Conservation (phyloP, 2,329 filamentous ascomycete species). For the Lecanicillium sp. region DNA sequence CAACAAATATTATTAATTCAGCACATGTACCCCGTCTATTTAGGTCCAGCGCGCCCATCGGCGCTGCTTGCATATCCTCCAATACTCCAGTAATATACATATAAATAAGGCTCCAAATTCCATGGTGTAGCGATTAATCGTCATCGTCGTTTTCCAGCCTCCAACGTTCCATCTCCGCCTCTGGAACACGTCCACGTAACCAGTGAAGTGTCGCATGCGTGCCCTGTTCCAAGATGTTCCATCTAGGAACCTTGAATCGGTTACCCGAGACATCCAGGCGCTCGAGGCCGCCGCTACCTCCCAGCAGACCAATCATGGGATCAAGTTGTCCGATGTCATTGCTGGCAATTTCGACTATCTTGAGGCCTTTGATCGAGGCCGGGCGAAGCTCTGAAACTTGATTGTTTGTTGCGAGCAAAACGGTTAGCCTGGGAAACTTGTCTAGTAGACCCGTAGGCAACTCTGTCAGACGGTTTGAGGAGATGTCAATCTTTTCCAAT, state of each 20-base stretch:
- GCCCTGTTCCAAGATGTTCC: slow-evolving; percentile 76
- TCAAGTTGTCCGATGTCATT: slow-evolving; percentile 83
- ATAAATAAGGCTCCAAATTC: neutral
- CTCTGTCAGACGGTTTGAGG: slow-evolving; percentile 70
- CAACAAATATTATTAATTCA: neutral
- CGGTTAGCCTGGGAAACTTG: slow-evolving; percentile 62
- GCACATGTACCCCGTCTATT: neutral
- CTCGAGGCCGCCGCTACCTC: slow-evolving; percentile 54
- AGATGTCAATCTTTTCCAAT: slow-evolving; percentile 73
- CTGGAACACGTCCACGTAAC: slow-evolving; percentile 69
- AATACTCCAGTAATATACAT: neutral
- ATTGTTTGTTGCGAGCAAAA: slow-evolving; percentile 74
- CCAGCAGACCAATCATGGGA: slow-evolving; percentile 71
- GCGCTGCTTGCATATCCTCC: neutral
- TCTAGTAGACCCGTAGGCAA: slow-evolving; percentile 59
- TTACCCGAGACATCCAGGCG: slow-evolving; percentile 77
- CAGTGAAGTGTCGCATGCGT: slow-evolving; percentile 79
- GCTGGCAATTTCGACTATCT: slow-evolving; percentile 69
- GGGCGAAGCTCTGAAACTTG: slow-evolving; percentile 67
- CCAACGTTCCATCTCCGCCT: slow-evolving; percentile 53
- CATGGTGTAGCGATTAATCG: neutral
- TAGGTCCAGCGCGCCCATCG: neutral
- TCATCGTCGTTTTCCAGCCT: slow-evolving; percentile 39
- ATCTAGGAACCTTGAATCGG: slow-evolving; percentile 78
- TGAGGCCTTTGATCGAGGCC: slow-evolving; percentile 66